Evolutionary conservation across 129 eudicot genomes (phyloP), one percentile per base, ranked within the genome.

Genomic region (Calendula officinalis): DNA sequence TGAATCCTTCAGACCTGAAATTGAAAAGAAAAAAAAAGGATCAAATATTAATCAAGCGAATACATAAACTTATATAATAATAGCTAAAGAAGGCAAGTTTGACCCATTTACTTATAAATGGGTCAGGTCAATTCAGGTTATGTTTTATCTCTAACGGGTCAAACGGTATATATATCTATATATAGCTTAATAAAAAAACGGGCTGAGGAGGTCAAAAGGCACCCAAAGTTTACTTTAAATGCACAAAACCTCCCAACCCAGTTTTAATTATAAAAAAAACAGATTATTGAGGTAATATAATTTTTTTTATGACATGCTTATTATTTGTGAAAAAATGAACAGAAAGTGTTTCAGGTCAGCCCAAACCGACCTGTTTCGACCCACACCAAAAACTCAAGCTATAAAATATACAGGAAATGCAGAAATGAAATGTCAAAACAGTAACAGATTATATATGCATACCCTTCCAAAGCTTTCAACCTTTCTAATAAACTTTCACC

Each of bases 401-500:
- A 55, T 64, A n/a, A n/a, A 16, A 10, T 7, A 44, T 15, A 11
- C 0, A 65, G 35, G 14, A 12, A 43, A 34, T 4, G 35, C 9
- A 36, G 8, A 10, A 12, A 22, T 35, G 6, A 12, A 41, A 22
- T 11, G 44, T 22, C 32, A 34, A 27, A 37, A 54, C n/a, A 14
- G 14, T 5, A 39, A 43, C 22, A 22, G 37, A 57, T 17, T 37
- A 36, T 8, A 56, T 0, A 3, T 22, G 13, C 45, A 53, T 81
- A 88, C 98, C 91, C 70, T 56, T 78, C 67, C 66, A 78, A 34
- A 5, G 68, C 48, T 27, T 60, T 75, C 68, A 92, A 69, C 80
- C 81, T 82, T 71, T 80, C 91, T 65, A 78, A 75, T 56, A 92
- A 61, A 70, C 9, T 60, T 79, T 85, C 87, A 37, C 91, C 69